Evolutionary conservation across 2,329 filamentous ascomycete species (phyloP).

Genomic region (Rhynchosporium secalis): DNA sequence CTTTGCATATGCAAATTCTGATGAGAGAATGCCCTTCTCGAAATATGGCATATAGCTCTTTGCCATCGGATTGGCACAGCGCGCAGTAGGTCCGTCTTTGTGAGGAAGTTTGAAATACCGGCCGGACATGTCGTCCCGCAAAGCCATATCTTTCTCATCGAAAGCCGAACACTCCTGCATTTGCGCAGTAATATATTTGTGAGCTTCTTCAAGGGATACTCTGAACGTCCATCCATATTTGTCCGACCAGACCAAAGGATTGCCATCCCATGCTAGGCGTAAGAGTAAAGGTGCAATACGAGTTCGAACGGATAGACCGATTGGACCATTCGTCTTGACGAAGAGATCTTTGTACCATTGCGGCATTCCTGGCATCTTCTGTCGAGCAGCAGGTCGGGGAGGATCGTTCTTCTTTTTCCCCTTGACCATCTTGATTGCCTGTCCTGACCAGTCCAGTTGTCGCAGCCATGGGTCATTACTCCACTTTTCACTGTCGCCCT

Average conservation of each 20-base stretch:
- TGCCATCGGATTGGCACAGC: slow-evolving; percentile 84
- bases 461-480: slow-evolving; percentile 83
- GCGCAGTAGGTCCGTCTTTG: slow-evolving; percentile 84
- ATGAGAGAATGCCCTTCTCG: slow-evolving; percentile 83
- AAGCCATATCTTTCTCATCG: slow-evolving; percentile 65
- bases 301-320: slow-evolving; percentile 81
- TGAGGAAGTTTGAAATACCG: slow-evolving; percentile 93
- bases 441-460: slow-evolving; percentile 94
- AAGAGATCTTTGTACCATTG: slow-evolving; percentile 96
- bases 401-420: slow-evolving; percentile 84
- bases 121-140: slow-evolving; percentile 66
- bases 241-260: slow-evolving; percentile 91
- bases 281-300: slow-evolving; percentile 84
- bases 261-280: slow-evolving; percentile 81
- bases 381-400: slow-evolving; percentile 72
- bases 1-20: slow-evolving; percentile 86
- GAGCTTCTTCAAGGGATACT: slow-evolving; percentile 62
- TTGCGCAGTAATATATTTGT: slow-evolving; percentile 68
- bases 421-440: slow-evolving; percentile 89
- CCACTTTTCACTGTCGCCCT: slow-evolving; percentile 68
- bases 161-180: slow-evolving; percentile 74
- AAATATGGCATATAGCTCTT: slow-evolving; percentile 92
- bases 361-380: slow-evolving; percentile 94
- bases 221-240: slow-evolving; percentile 91
- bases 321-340: slow-evolving; percentile 62